These are phyloP conservation scores for Candida xyloterini DNA, from an alignment of 805 yeast genomes.

Conservation along the genomic window DNA sequence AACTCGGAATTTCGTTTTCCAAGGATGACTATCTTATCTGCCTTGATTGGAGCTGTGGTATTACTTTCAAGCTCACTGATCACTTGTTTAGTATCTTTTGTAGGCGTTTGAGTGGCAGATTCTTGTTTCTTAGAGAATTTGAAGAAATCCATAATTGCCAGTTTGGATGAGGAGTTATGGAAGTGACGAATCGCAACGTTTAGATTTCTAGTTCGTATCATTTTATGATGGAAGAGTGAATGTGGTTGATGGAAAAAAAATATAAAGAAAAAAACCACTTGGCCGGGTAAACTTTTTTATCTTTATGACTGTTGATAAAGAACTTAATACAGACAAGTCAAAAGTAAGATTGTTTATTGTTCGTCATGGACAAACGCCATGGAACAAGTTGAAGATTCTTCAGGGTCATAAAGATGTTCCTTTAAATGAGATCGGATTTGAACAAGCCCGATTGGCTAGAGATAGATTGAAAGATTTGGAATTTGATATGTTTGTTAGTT, in stretches of 20 bases:
- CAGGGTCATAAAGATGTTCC: conserved; percentile 77
- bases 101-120: conserved; percentile 16
- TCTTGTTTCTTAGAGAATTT: conserved; percentile 28
- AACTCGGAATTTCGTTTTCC: conserved; percentile 31
- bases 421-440: conserved; percentile 56
- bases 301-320: conserved; percentile 20
- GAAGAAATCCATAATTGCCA: conserved; percentile 33
- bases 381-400: conserved; percentile 62
- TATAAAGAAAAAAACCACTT: neutral
- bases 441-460: conserved; percentile 61
- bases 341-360: conserved; percentile 49
- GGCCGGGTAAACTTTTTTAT: conserved; percentile 8
- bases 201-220: conserved; percentile 5
- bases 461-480: conserved; percentile 35
- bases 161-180: conserved; percentile 13
- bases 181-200: conserved; percentile 7
- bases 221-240: neutral
- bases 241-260: conserved; percentile 1
- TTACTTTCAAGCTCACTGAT: conserved; percentile 30
- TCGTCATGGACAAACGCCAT: conserved; percentile 84
- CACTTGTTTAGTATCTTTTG: conserved; percentile 27
- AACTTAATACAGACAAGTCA: conserved; percentile 17
- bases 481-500: conserved; percentile 47
- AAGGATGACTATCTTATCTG: conserved; percentile 26
- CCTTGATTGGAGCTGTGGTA: conserved; percentile 13